Evolutionary conservation across 495 filamentous ascomycete genomes (phyloP).

Genomic region (Penicillium odoratum): DNA sequence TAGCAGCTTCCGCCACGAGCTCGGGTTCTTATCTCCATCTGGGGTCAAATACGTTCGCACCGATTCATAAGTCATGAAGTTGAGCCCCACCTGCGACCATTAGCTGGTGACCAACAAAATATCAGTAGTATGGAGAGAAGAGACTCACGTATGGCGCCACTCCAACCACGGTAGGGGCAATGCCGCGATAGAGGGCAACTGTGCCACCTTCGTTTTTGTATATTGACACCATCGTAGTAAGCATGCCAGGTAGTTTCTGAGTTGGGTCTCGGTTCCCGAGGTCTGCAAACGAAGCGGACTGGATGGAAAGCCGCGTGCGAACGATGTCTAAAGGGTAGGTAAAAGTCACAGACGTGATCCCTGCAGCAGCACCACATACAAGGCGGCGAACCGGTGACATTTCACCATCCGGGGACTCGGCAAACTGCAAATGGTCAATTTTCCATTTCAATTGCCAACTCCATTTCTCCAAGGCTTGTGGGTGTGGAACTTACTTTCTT

Average conservation of each 20-base stretch:
- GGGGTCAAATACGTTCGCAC: constrained; percentile 81
- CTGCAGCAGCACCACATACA: constrained; percentile 82
- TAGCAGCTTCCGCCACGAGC: constrained; percentile 72
- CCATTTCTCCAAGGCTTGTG: not conserved
- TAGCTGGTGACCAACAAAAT: not conserved
- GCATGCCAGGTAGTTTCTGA: constrained; percentile 89
- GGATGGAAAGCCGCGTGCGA: constrained; percentile 90
- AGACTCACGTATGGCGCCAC: constrained; percentile 88
- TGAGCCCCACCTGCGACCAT: constrained; percentile 76
- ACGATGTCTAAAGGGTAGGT: constrained; percentile 93
- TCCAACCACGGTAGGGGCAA: constrained; percentile 89
- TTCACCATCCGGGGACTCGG: constrained; percentile 69
- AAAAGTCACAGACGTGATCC: constrained; percentile 85
- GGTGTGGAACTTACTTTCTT: constrained; percentile 66
- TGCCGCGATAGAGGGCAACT: constrained; percentile 82
- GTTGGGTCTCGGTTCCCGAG: constrained; percentile 49
- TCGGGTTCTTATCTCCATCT: constrained; percentile 84
- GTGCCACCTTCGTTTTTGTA: constrained; percentile 89
- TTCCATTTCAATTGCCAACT: not conserved
- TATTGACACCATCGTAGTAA: constrained; percentile 75
- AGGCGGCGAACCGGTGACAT: constrained; percentile 70
- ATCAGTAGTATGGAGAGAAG: constrained; percentile 9
- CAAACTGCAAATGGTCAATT: constrained; percentile 54
- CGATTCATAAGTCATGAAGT: constrained; percentile 97
- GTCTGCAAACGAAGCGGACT: constrained; percentile 88